Base-by-base conservation (phyloP, 1,284 basidiomycete species). In the Cystobasidium pallidum region DNA sequence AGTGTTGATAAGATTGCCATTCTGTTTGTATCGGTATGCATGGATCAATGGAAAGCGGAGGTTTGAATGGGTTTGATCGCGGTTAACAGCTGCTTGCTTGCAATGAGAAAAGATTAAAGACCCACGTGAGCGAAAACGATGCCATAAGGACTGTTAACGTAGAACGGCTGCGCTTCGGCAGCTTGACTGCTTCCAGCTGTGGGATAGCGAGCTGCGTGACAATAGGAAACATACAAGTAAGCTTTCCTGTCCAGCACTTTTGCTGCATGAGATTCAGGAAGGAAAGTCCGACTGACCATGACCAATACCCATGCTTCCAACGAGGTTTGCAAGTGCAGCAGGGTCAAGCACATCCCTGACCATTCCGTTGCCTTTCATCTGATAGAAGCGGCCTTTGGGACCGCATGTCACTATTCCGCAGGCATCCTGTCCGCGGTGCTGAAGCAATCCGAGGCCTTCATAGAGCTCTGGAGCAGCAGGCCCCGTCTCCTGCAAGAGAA, bases 281-380 rank as follows among this genome's bases (percentile, higher is more conserved):
- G 75, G 79, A 55, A 75, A 75, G 54, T 74, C 73, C 59, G 75
- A 80, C 86, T 79, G 77, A 95, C 94, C 94, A 82, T 99, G 96
- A 0, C 96, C 96, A 73, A 99, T 88, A 74, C 96, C 96, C 96
- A 99, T 99, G 74, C 89, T 89, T 26, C 96, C 96, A 76, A 89
- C 86, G 75, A 99, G 83, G 75, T 87, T 88, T 55, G 87, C 86
- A 70, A 98, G 84, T 26, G 90, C 86, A 78, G 86, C 86, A 62
- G 86, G 85, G 81, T 97, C 94, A 82, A 99, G 95, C 74, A 99
- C 91, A 81, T 99, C 96, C 72, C 95, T 87, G 78, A 99, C 95
- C 96, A 99, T 99, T 52, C 96, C 96, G 81, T 99, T 99, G n/a
- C 94, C 92, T 83, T 99, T 99, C 86, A 91, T 94, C 82, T 99